Evolutionary conservation across 2,329 filamentous ascomycete genomes (phyloP).

Genomic region (Pseudogymnoascus sp.): DNA sequence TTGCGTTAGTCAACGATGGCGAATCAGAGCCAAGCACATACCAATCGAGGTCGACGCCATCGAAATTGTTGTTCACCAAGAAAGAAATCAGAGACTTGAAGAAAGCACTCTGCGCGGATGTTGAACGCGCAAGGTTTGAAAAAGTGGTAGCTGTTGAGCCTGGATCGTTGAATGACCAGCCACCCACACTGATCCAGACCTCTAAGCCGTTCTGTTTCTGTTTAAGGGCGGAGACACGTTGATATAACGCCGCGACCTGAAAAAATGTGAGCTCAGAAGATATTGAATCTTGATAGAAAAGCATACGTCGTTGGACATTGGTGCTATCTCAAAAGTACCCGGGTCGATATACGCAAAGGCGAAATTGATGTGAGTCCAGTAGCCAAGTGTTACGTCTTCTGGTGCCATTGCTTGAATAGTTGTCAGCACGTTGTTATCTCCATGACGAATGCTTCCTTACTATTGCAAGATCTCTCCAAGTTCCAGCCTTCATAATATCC

Average conservation of each 20-base stretch:
- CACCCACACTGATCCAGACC: slow-evolving; percentile 36
- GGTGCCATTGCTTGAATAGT: slow-evolving; percentile 14
- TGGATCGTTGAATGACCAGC: slow-evolving; percentile 30
- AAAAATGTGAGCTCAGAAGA: too few species aligned
- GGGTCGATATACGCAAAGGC: slow-evolving; percentile 41
- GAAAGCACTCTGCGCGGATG: slow-evolving; percentile 31
- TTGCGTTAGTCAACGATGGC: too few species aligned
- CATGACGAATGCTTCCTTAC: neutral
- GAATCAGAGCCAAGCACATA: neutral
- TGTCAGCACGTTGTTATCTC: neutral
- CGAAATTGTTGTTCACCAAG: slow-evolving; percentile 36
- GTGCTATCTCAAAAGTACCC: slow-evolving; percentile 25
- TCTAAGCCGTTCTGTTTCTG: slow-evolving; percentile 24
- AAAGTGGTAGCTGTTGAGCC: slow-evolving; percentile 25
- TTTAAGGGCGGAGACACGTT: slow-evolving; percentile 32
- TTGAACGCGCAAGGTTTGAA: slow-evolving; percentile 29
- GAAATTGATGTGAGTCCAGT: slow-evolving; percentile 33
- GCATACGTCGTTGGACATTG: slow-evolving; percentile 24
- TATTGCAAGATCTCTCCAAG: slow-evolving; percentile 22
- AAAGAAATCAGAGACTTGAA: slow-evolving; percentile 34
- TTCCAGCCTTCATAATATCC: slow-evolving; percentile 35
- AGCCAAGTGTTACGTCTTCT: slow-evolving; percentile 23
- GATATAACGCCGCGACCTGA: slow-evolving; percentile 19
- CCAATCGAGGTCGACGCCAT: slow-evolving; percentile 42
- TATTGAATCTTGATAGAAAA: too few species aligned